A percentile compares a stretch with the other conserved stretches of the same genome.
phyloP scores from a whole-genome alignment of 139 green algal genomes.

The Marvania coccoides region DNA sequence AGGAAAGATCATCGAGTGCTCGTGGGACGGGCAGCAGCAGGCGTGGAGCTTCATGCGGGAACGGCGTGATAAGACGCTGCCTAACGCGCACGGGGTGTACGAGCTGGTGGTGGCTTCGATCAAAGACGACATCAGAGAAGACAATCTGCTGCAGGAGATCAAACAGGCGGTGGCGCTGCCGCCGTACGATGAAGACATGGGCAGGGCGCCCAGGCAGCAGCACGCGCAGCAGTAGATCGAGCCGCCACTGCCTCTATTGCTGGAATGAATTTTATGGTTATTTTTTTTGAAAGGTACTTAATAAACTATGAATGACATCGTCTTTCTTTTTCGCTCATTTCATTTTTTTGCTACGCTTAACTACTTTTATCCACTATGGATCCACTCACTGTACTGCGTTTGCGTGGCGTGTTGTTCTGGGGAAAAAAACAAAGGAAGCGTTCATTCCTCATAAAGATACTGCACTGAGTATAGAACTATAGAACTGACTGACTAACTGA shows the following conservation, averaged over 20 bases:
- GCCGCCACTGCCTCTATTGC: no score
- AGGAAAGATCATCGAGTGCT: conserved; percentile 76
- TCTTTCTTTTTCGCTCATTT: not conserved
- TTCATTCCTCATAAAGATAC: no score
- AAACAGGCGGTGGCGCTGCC: not conserved
- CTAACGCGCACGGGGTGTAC: conserved; percentile 74
- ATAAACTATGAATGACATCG: not conserved
- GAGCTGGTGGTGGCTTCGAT: conserved; percentile 46
- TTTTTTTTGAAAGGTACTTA: no score
- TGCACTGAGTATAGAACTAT: no score
- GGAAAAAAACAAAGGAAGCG: no score
- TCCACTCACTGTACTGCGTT: no score
- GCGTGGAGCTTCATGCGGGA: conserved; percentile 76
- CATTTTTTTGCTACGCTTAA: no score
- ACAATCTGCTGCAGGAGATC: conserved; percentile 27
- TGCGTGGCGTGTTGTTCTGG: no score
- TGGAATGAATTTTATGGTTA: no score
- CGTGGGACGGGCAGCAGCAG: conserved; percentile 41
- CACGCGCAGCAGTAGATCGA: no score
- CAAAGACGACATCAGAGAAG: conserved; percentile 43
- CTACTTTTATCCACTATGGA: no score
- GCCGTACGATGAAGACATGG: conserved; percentile 12
- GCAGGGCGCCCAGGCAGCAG: not conserved
- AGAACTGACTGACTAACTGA: no score
- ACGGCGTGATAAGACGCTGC: conserved; percentile 72